These are phyloP conservation scores for Raphanus sativus DNA, from an alignment of 345 rosid species.

Conservation along the genomic window DNA sequence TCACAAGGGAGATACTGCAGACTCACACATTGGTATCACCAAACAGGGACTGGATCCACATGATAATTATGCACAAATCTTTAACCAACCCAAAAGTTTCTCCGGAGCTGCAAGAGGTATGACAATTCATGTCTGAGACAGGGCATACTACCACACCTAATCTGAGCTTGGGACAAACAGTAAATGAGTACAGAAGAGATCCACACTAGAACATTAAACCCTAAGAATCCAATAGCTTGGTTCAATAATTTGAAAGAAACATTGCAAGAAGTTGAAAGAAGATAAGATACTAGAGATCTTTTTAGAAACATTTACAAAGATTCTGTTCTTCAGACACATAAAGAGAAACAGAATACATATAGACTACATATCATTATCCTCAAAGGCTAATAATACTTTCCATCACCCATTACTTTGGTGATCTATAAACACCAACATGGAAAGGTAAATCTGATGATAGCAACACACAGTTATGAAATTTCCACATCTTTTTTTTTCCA, in stretches of 20 bases:
- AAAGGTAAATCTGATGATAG: constrained; percentile 7
- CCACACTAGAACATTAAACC: neutral
- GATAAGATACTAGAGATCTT: constrained; percentile 1
- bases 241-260: constrained; percentile 3
- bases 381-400: neutral
- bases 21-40: constrained; percentile 10
- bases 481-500: constrained; percentile 18
- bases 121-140: constrained; percentile 6
- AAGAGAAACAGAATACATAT: constrained; percentile 11
- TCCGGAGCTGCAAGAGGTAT: neutral
- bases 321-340: constrained; percentile 22
- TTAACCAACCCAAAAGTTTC: constrained; percentile 13
- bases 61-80: neutral
- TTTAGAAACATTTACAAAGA: constrained; percentile 30
- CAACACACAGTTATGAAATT: constrained; percentile 12
- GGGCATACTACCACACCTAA: constrained; percentile 4
- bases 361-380: constrained; percentile 20
- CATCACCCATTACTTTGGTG: constrained; percentile 17
- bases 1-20: neutral
- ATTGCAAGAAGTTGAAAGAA: constrained; percentile 3
- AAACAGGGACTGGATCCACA: constrained; percentile 10
- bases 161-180: constrained; percentile 5
- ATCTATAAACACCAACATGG: constrained; percentile 20
- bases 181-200: constrained; percentile 4
- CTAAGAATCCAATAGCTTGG: neutral